Conservation (phyloP, 371 early-diverging fungal genomes). For the Lichtheimia hyalospora region DNA sequence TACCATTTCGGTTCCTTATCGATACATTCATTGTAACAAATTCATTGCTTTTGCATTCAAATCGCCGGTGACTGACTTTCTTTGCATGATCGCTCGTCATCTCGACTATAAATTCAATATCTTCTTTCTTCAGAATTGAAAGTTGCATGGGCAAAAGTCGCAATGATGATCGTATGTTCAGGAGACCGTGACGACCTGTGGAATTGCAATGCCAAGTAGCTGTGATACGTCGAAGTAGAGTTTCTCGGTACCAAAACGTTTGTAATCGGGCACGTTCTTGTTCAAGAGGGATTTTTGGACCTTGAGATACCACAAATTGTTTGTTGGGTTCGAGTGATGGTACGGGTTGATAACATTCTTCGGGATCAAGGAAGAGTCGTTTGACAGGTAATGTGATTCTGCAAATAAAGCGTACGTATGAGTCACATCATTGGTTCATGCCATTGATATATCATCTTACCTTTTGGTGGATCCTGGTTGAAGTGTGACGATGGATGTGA, state of each 20-base stretch:
- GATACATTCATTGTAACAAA: constrained; percentile 52
- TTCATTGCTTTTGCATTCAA: constrained; percentile 51
- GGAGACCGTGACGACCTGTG: constrained; percentile 48
- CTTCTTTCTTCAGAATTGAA: constrained; percentile 57
- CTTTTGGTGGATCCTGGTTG: constrained; percentile 40
- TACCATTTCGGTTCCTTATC: constrained; percentile 52
- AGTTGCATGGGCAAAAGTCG: constrained; percentile 53
- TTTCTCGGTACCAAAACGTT: constrained; percentile 81
- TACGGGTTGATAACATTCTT: constrained; percentile 53
- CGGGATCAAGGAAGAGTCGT: constrained; percentile 56
- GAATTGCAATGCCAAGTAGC: constrained; percentile 49
- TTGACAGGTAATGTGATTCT: constrained; percentile 74
- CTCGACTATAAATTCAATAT: constrained; percentile 53
- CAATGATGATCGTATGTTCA: constrained; percentile 53
- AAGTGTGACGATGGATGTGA: constrained; percentile 26
- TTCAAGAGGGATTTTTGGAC: constrained; percentile 34
- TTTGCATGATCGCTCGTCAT: constrained; percentile 24
- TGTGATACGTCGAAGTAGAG: constrained; percentile 56
- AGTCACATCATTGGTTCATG: neutral
- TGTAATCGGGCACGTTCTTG: constrained; percentile 59
- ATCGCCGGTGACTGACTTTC: constrained; percentile 34
- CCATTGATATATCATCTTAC: constrained; percentile 10
- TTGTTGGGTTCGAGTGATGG: constrained; percentile 73
- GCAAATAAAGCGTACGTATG: constrained; percentile 4
- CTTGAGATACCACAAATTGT: constrained; percentile 76